phyloP scores from a whole-genome alignment of 108 stramenopile species.

The Tribonema minus region DNA sequence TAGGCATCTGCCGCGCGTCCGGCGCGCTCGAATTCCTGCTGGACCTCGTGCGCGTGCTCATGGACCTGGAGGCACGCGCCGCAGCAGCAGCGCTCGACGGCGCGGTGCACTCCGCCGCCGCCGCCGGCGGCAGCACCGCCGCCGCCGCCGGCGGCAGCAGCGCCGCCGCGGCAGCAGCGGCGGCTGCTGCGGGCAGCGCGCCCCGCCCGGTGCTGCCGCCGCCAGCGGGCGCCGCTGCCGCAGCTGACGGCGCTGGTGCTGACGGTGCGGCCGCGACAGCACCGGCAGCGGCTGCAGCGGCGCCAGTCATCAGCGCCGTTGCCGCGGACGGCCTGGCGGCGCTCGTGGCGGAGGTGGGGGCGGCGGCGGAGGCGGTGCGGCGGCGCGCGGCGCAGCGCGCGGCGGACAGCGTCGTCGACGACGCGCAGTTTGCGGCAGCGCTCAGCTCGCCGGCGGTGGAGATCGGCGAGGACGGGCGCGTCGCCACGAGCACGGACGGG shows the following conservation, averaged over 20 bases:
- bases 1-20: slow-evolving; percentile 37
- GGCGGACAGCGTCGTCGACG: not conserved
- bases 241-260: not conserved
- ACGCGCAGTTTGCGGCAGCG: slow-evolving; percentile 13
- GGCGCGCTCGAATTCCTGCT: slow-evolving; percentile 41
- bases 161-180: not conserved
- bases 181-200: not conserved
- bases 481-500: slow-evolving; percentile 32
- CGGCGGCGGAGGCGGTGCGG: slow-evolving; percentile 7
- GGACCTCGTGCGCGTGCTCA: slow-evolving; percentile 27
- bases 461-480: slow-evolving; percentile 18
- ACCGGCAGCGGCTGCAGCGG: not conserved
- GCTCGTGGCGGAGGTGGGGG: slow-evolving; percentile 6
- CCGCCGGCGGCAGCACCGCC: not conserved
- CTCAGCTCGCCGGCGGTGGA: slow-evolving; percentile 18
- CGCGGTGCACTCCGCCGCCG: slow-evolving; percentile 2
- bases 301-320: not conserved
- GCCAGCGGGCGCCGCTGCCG: not conserved
- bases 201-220: not conserved
- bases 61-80: slow-evolving; percentile 12
- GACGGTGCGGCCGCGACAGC: not conserved
- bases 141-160: not conserved
- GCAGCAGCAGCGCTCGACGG: not conserved
- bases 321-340: slow-evolving; percentile 2
- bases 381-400: slow-evolving; percentile 6